Evolutionary conservation across 2,329 filamentous ascomycete genomes (phyloP).

Genomic region (Claviceps sorghi): DNA sequence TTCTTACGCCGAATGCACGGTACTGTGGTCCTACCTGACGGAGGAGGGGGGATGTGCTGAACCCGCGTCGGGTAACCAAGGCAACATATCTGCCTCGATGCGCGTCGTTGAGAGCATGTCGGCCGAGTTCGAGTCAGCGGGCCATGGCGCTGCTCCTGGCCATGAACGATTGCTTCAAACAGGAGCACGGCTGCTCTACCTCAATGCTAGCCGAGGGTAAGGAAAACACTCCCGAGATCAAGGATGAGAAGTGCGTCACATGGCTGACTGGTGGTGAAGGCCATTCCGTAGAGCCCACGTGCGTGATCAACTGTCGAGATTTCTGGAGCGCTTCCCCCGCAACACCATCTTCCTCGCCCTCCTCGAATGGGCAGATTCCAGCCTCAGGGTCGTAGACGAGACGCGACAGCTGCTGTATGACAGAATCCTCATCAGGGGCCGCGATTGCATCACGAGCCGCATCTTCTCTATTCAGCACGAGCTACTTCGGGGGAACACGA

Average conservation of each 20-base stretch:
- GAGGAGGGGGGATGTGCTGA: constrained; percentile 23
- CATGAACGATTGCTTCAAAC: constrained; percentile 57
- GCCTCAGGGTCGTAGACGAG: constrained; percentile 60
- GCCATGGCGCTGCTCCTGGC: constrained; percentile 17
- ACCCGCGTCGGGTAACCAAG: constrained; percentile 32
- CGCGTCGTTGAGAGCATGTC: constrained; percentile 26
- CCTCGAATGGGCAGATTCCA: constrained; percentile 58
- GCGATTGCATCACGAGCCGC: constrained; percentile 30
- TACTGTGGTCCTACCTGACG: constrained; percentile 53
- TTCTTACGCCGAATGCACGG: constrained; percentile 44
- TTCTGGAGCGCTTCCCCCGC: constrained; percentile 50
- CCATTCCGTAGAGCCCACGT: constrained; percentile 55
- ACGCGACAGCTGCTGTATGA: constrained; percentile 51
- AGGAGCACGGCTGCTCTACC: constrained; percentile 48
- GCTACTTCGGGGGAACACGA: constrained; percentile 29
- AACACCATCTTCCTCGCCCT: constrained; percentile 65
- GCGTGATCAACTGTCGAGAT: constrained; percentile 44
- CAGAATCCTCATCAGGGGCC: constrained; percentile 26
- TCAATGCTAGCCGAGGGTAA: constrained; percentile 47
- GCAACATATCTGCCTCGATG: constrained; percentile 39
- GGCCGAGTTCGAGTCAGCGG: constrained; percentile 25
- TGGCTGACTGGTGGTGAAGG: constrained; percentile 17
- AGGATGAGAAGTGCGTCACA: not conserved
- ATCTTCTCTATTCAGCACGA: constrained; percentile 39
- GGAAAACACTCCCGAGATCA: constrained; percentile 8